Base-by-base conservation (phyloP, 768 basidiomycete species). In the Lactarius evosmus region DNA sequence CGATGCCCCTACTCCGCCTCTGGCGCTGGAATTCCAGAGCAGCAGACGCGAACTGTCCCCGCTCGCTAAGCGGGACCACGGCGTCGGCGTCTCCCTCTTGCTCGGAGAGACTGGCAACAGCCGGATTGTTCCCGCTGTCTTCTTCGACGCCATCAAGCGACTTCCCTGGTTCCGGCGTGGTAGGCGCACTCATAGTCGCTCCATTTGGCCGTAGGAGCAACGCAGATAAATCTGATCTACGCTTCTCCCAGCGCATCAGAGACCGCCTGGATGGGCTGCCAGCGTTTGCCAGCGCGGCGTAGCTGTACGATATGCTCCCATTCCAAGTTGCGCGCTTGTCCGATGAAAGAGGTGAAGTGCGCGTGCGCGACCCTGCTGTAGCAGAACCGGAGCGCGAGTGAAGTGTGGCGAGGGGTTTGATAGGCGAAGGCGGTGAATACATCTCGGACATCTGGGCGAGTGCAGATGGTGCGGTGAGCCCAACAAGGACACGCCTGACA, bases 361-460 rank as follows among this genome's bases (percentile, higher is more conserved):
- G 69, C 72, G 58, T 55, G 51, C 65, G 17, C 61, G 60, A 14
- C 64, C 62, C 7, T 52, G 36, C 25, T 32, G 34, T 4, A 71
- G 70, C 60, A 79, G 74, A 63, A 84, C 82, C 66, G 81, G 77
- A 0, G 82, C 83, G 59, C 81, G 69, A 71, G 66, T 63, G 69
- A 66, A 78, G 30, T 32, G 65, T 30, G 71, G 72, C 67, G 68
- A 74, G 38, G 65, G 72, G 67, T 14, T 70, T 70, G 14, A 71
- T 65, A 4, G 89, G 87, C 0, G 87, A 89, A 0, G 90, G 82
- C 6, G 92, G 91, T 0, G 90, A 89, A 73, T 94, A 94, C 92
- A 94, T 94, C 75, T 91, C 91, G 12, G 88, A 78, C 12, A 94
- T 79, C 71, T 90, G 91, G 11, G 86, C 80, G n/a, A 92, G 77